Percentiles rank a stretch among this genome's conserved stretches.
These are phyloP conservation scores for Hirsutella minnesotensis DNA, from an alignment of 2,329 filamentous ascomycete species.

Conservation along the genomic window DNA sequence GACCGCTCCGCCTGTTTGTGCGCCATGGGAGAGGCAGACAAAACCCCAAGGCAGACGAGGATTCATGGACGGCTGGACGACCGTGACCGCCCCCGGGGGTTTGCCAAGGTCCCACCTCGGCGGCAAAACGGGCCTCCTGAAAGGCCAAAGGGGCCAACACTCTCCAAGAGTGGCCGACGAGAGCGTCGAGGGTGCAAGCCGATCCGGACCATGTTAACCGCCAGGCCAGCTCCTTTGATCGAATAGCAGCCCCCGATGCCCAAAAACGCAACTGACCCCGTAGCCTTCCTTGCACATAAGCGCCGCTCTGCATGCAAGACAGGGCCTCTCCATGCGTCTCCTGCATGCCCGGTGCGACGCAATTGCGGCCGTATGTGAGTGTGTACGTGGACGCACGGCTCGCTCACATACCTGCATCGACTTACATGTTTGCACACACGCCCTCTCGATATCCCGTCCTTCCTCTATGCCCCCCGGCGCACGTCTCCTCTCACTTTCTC, in stretches of 20 bases:
- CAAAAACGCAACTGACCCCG: not conserved
- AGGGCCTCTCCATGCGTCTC: not conserved
- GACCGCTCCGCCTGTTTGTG: too few relatives aligned
- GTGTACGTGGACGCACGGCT: not conserved
- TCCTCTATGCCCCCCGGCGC: not conserved
- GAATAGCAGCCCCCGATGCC: not conserved
- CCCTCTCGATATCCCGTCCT: not conserved
- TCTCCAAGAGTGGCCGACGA: not conserved
- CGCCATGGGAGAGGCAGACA: too few relatives aligned
- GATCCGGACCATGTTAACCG: constrained; percentile 3
- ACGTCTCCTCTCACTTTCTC: not conserved
- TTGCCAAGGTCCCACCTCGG: constrained; percentile 9
- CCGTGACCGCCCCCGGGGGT: too few relatives aligned
- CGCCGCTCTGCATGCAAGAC: constrained; percentile 4
- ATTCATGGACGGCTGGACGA: too few relatives aligned
- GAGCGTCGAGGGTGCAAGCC: not conserved
- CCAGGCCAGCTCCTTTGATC: constrained; percentile 3
- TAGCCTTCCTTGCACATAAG: constrained; percentile 2
- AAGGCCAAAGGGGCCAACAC: constrained; percentile 17
- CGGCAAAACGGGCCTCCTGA: constrained; percentile 26
- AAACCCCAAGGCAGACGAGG: too few relatives aligned
- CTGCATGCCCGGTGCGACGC: not conserved
- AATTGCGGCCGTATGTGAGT: not conserved
- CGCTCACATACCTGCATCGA: constrained; percentile 1
- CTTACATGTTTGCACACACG: not conserved